phyloP scores from a whole-genome alignment of 2,329 filamentous ascomycete species.

The Fusarium mexicanum region DNA sequence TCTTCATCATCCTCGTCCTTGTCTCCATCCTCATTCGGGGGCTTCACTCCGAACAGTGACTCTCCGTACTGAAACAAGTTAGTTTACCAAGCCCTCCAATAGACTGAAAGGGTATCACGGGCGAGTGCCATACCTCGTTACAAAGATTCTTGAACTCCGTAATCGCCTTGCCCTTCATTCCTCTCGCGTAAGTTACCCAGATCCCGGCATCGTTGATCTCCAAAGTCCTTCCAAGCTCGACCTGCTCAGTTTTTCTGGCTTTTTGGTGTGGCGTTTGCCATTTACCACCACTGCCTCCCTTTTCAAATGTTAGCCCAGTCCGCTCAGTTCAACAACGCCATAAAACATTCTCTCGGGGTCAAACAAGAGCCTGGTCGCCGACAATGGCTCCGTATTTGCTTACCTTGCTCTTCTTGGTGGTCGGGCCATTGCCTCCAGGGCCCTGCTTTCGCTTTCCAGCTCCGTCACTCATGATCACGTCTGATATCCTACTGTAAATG shows the following conservation, averaged over 20 bases:
- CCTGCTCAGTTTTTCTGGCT: constrained; percentile 56
- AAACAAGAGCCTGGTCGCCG: neutral
- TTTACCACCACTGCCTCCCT: constrained; percentile 64
- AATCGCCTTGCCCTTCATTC: constrained; percentile 75
- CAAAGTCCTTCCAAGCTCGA: constrained; percentile 58
- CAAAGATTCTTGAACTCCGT: constrained; percentile 74
- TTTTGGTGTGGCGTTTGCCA: constrained; percentile 71
- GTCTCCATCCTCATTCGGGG: constrained; percentile 46
- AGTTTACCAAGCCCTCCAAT: constrained; percentile 8
- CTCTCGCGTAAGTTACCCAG: constrained; percentile 80
- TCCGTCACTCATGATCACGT: constrained; percentile 44
- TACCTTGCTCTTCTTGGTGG: constrained; percentile 56
- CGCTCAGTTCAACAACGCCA: neutral
- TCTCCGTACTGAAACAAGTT: constrained; percentile 67
- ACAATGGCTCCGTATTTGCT: constrained; percentile 9
- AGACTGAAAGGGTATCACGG: neutral
- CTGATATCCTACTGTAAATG: neutral
- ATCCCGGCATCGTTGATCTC: constrained; percentile 77
- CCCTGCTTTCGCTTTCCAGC: constrained; percentile 51
- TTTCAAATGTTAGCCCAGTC: constrained; percentile 12
- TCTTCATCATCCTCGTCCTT: constrained; percentile 51
- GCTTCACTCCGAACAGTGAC: constrained; percentile 64
- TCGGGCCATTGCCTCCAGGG: constrained; percentile 40
- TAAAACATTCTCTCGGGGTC: neutral
- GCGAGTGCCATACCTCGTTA: constrained; percentile 62